Evolutionary conservation across 2,329 filamentous ascomycete species (phyloP).

Genomic region (Diaporthe ilicicola): DNA sequence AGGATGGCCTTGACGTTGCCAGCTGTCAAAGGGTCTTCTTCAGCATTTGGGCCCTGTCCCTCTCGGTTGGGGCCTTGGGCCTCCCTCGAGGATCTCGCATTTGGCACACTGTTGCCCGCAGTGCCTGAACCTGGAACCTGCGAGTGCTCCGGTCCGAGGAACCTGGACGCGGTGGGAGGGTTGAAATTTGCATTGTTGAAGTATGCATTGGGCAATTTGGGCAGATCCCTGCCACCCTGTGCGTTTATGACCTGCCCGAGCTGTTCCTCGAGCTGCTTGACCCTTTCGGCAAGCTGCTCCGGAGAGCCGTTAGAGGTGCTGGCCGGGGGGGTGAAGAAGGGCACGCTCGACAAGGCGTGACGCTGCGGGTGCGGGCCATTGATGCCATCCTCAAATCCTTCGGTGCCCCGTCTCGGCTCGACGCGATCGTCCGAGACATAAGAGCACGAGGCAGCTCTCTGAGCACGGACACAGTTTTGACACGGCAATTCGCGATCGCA

Average conservation of each 20-base stretch:
- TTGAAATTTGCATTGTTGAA: constrained; percentile 50
- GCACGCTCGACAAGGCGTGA: constrained; percentile 16
- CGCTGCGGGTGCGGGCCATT: constrained; percentile 9
- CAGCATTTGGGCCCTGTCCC: not conserved
- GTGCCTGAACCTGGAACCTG: not conserved
- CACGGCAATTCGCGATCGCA: constrained; percentile 53
- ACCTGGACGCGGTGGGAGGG: constrained; percentile 53
- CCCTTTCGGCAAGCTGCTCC: constrained; percentile 45
- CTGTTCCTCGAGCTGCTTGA: constrained; percentile 55
- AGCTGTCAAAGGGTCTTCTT: constrained; percentile 4
- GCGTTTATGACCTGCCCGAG: constrained; percentile 40
- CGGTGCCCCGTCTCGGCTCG: constrained; percentile 21
- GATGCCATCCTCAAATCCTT: constrained; percentile 1
- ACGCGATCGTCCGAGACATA: constrained; percentile 41
- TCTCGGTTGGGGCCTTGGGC: constrained; percentile 30
- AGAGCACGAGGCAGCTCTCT: constrained; percentile 42
- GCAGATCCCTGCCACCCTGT: constrained; percentile 27
- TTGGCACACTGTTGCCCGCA: not conserved
- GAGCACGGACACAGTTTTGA: constrained; percentile 51
- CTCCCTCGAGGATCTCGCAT: not conserved
- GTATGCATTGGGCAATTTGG: constrained; percentile 42
- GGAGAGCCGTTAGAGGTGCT: not conserved
- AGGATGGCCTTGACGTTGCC: constrained; percentile 56
- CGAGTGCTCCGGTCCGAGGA: constrained; percentile 38
- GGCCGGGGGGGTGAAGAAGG: not conserved